Evolutionary conservation across 768 basidiomycete genomes (phyloP), one percentile per base, ranked within the genome.

Genomic region (Grammothele lineata): DNA sequence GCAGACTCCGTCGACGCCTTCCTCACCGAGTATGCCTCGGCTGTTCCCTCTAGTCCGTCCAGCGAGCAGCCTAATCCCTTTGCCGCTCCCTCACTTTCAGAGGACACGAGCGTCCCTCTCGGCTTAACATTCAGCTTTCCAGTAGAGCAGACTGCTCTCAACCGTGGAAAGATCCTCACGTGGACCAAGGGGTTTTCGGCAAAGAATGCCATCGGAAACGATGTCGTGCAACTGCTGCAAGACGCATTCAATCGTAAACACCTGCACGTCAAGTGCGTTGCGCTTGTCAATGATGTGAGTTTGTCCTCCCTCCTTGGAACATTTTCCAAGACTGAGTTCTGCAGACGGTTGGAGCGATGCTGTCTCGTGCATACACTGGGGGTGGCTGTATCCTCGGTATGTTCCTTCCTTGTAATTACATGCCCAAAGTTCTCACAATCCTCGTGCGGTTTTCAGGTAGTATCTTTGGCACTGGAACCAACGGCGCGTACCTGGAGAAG

Each of bases 51-150:
- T 9, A 54, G 47, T n/a, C 57, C 56, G 2, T 53, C 50, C 10
- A 47, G 32, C 33, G 52, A 49, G 17, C 37, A 46, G 11, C 34
- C 47, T 18, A 57, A 56, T 46, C 62, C 57, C 11, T 60, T 58
- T 34, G 45, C 40, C 8, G 50, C 59, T 2, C 55, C 52, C 2
- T 47, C 49, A 1, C 43, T 56, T 23, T 50, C 43, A 21, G 56
- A 56, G 27, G 43, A 54, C n/a, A 47, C 51, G 19, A 56, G 62
- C 15, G 55, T 87, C 32, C 76, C 80, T 24, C 83, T 99, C 3
- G 96, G 95, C 8, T 76, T 99, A 42, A 98, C 96, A 0, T 99
- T 98, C 66, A 93, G 90, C 23, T 96, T 97, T 72, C 96, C 96
- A 2, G 96, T 98, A 23, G 92, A 96, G 59, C 96, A 99, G 63